Base-by-base conservation (phyloP, 2,329 filamentous ascomycete genomes). In the Fusarium sacchari region DNA sequence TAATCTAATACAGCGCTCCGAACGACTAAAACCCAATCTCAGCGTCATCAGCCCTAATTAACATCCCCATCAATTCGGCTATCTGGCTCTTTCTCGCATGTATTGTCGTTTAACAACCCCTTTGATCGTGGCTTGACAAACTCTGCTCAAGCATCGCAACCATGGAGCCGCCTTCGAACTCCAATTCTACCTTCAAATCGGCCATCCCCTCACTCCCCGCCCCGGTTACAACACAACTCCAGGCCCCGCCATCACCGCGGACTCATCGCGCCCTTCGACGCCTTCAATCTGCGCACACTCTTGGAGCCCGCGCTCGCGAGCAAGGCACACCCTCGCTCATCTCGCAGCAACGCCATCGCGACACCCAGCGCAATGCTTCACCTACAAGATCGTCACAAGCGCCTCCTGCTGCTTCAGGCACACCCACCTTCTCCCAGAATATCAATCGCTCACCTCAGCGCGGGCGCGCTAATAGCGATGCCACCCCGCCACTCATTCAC, bases 401-500 rank as follows among this genome's bases (percentile, higher is more conserved):
- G 20, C 61, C 63, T n/a, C 57, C 63, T 22, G 57, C 53, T 47
- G 36, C 53, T 44, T 61, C 63, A 43, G 34, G 34, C 24, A 52
- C 71, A 46, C 56, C 65, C 44, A 44, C 59, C 60, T 36, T 68
- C 70, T 52, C 66, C n/a, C 72, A 61, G 37, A 74, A 43, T 43
- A 69, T 72, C 73, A 72, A 75, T 73, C 84, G 82, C 73, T 86
- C 87, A 37, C 84, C 86, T 34, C 86, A 88, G 69, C 87, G 92
- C 75, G 87, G 86, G 44, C 88, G 93, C 79, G 91, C 93, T 53
- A 94, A 94, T 82, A 94, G 92, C 80, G 92, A 95, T 84, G 90
- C 91, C 61, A 87, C 88, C 26, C 78, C 81, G 34, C 79, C 80
- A 72, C 74, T 82, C 67, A 57, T 81, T 76, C 76, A 85, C 72